Evolutionary conservation across 805 yeast species (phyloP), one percentile per base, ranked within the genome.

Genomic region (Barnettozyma pratensis): DNA sequence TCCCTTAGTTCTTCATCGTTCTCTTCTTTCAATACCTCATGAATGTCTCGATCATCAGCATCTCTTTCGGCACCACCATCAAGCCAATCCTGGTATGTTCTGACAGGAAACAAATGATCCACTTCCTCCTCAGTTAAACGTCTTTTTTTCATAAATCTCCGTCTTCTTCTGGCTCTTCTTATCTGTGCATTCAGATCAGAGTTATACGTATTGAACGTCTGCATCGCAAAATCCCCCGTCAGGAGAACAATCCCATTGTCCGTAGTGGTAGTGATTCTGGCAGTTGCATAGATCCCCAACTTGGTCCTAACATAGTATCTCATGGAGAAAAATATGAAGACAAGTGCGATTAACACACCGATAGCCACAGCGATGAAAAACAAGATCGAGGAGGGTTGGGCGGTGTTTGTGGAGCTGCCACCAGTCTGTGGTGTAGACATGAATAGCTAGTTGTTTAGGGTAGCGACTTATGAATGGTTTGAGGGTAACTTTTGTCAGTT

Each of bases 361-460:
- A 81, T 77, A 1, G 83, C 77, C 35, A 83, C 69, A 1, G 87
- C 86, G 10, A 83, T 65, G 63, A 81, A 80, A 63, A 83, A 83
- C 31, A 83, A 65, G 35, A 81, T 80, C 1, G 85, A 80, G 1
- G 86, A 78, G 1, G 87, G 86, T 35, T 76, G 64, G 3, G 54
- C 34, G n/a, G 57, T 42, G 32, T 10, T 37, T n/a, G 27, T 27
- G 30, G 42, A 25, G 25, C 38, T 30, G 3, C 37, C 27, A 10
- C 19, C n/a, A 7, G 12, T 3, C 8, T 35, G 39, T 8, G 34
- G 5, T 8, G 36, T 29, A 8, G 36, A 41, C 37, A 41, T 41
- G 38, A 36, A 7, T 31, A 11, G 34, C 34, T 31, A 31, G 19
- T 19, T 19, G 19, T 19, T 19, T 2, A 19, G 19, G 19, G 19